These are phyloP conservation scores for Blastobotrys serpentis DNA, from an alignment of 1,139 yeast genomes.

Conservation along the genomic window DNA sequence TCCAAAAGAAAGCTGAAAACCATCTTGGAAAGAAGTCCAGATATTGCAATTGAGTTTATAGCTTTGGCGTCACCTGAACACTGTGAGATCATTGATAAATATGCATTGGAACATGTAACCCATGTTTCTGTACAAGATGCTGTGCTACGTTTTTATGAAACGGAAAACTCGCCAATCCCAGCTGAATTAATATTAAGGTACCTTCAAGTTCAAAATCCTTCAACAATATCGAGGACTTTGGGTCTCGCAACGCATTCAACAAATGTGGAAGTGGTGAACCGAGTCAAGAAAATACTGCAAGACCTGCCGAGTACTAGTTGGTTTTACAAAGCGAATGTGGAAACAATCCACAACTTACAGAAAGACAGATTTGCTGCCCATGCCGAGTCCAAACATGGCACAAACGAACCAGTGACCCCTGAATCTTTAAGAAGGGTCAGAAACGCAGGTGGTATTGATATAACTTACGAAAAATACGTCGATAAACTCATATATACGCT, in stretches of 20 bases:
- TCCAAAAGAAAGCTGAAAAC: constrained; percentile 6
- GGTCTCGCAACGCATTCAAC: constrained; percentile 24
- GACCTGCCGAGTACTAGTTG: constrained; percentile 24
- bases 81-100: constrained; percentile 1
- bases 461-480: constrained; percentile 11
- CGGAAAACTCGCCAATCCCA: constrained; percentile 37
- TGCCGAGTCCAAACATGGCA: background rate
- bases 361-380: background rate
- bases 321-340: constrained; percentile 3
- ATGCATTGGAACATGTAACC: constrained; percentile 21
- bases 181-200: constrained; percentile 43
- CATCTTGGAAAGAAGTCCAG: constrained; percentile 13
- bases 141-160: constrained; percentile 29
- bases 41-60: background rate
- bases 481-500: constrained; percentile 1
- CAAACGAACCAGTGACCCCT: constrained; percentile 10
- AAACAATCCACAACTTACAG: constrained; percentile 1
- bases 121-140: constrained; percentile 26
- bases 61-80: background rate
- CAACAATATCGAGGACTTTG: constrained; percentile 49
- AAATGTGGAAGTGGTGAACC: constrained; percentile 49
- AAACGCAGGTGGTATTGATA: constrained; percentile 6
- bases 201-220: constrained; percentile 45
- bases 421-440: constrained; percentile 8
- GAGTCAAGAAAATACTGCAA: constrained; percentile 30